These are phyloP conservation scores for Aspergillus kassunensis DNA, from an alignment of 495 filamentous ascomycete species.

Conservation along the genomic window DNA sequence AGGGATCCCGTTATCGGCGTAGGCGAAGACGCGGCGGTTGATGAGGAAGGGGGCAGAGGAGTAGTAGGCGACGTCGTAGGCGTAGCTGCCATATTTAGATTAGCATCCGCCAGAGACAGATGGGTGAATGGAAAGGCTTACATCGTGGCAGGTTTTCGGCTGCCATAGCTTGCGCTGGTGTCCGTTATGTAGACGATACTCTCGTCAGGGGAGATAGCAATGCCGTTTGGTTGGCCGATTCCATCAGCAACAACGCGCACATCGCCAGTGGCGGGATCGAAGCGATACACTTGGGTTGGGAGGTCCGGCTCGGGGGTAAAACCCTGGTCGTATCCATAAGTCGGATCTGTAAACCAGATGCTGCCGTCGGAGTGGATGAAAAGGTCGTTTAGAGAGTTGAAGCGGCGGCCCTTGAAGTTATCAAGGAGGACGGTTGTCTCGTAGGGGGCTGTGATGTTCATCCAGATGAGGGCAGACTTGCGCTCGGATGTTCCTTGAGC, in stretches of 20 bases:
- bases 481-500: conserved; percentile 47
- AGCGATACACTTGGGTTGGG: conserved; percentile 56
- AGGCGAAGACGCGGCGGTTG: conserved; percentile 57
- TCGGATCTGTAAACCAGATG: conserved; percentile 63
- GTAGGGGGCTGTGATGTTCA: conserved; percentile 30
- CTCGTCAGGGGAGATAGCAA: conserved; percentile 55
- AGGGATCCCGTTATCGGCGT: conserved; percentile 49
- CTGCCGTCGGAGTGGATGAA: conserved; percentile 49
- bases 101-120: no score
- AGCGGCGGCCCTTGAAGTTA: conserved; percentile 54
- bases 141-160: conserved; percentile 22
- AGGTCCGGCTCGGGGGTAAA: conserved; percentile 50
- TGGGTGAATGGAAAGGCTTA: no score
- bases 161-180: no score
- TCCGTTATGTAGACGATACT: conserved; percentile 53
- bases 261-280: conserved; percentile 40
- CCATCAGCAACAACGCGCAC: conserved; percentile 53
- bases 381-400: conserved; percentile 59
- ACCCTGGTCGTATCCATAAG: conserved; percentile 55
- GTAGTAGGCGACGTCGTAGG: conserved; percentile 21
- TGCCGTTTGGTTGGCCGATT: conserved; percentile 53
- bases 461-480: conserved; percentile 50
- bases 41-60: conserved; percentile 35
- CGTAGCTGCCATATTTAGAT: no score
- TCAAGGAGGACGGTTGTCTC: conserved; percentile 24